Evolutionary conservation across 306 rosid species (phyloP).

Genomic region (Trifolium subterraneum): DNA sequence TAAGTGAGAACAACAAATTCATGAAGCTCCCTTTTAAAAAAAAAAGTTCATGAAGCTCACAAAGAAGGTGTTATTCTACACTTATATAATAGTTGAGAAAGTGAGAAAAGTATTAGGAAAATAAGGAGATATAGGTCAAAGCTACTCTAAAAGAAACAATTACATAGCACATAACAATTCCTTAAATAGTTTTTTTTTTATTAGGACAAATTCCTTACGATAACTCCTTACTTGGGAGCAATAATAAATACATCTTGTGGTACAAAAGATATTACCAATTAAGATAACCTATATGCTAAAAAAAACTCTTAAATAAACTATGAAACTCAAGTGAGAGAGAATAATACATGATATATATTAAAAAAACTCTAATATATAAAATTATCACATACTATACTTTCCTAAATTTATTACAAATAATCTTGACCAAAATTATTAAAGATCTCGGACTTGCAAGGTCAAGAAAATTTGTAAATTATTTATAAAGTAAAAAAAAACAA

Average conservation of each 20-base stretch:
- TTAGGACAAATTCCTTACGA: not conserved
- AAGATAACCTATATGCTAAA: not conserved
- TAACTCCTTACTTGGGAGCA: not conserved
- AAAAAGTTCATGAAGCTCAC: not conserved
- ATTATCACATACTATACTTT: not conserved
- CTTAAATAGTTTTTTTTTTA: not conserved
- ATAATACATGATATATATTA: conserved; percentile 2
- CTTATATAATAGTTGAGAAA: not conserved
- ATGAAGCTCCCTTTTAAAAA: too few species aligned
- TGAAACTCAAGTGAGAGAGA: conserved; percentile 48
- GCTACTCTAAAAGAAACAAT: not conserved
- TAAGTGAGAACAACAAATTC: not conserved
- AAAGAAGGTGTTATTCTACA: not conserved
- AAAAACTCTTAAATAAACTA: not conserved
- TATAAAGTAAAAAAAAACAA: conserved; percentile 33
- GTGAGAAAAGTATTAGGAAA: not conserved
- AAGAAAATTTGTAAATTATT: conserved; percentile 77
- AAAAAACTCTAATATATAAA: not conserved
- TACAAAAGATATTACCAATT: not conserved
- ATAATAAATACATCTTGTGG: conserved; percentile 8
- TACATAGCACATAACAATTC: not conserved
- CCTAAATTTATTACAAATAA: not conserved
- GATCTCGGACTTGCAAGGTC: conserved; percentile 95
- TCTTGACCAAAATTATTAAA: conserved; percentile 5
- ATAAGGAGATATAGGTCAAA: not conserved